phyloP scores from a whole-genome alignment of 176 grass and related monocot genomes.

The Aegilops speltoides region DNA sequence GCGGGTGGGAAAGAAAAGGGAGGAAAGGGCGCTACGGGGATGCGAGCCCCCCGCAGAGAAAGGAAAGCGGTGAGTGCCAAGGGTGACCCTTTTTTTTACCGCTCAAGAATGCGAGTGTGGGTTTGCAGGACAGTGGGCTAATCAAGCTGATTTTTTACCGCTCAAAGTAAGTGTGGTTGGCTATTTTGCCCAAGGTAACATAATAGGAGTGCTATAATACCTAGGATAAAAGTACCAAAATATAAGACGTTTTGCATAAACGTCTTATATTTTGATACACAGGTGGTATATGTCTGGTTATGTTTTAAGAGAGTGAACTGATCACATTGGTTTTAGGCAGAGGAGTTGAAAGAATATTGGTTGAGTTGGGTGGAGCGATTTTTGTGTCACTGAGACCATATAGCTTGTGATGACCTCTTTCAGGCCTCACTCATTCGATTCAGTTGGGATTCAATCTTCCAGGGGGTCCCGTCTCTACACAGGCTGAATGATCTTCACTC shows the following conservation, averaged over 20 bases:
- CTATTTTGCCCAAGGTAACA: no score
- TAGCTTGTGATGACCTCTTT: background rate
- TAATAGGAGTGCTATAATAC: no score
- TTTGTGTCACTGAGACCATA: background rate
- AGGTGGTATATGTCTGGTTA: no score
- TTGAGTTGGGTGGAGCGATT: background rate
- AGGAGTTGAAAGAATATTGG: no score
- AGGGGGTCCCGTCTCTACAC: background rate
- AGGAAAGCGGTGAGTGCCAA: background rate
- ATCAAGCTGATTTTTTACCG: no score
- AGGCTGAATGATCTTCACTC: no score
- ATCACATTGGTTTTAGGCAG: no score
- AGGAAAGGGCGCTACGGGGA: background rate
- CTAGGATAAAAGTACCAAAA: no score
- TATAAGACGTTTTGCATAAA: no score
- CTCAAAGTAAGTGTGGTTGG: no score
- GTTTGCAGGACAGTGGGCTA: background rate
- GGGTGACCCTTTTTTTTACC: background rate
- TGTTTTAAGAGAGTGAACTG: no score
- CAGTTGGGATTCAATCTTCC: background rate
- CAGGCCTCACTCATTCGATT: background rate
- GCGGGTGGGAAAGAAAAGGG: constrained; percentile 8
- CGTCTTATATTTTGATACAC: no score
- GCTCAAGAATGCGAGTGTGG: background rate
- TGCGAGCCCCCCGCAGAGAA: background rate